Evolutionary conservation across 2,329 filamentous ascomycete species (phyloP).

Genomic region (Pseudocercospora pini-densiflorae): DNA sequence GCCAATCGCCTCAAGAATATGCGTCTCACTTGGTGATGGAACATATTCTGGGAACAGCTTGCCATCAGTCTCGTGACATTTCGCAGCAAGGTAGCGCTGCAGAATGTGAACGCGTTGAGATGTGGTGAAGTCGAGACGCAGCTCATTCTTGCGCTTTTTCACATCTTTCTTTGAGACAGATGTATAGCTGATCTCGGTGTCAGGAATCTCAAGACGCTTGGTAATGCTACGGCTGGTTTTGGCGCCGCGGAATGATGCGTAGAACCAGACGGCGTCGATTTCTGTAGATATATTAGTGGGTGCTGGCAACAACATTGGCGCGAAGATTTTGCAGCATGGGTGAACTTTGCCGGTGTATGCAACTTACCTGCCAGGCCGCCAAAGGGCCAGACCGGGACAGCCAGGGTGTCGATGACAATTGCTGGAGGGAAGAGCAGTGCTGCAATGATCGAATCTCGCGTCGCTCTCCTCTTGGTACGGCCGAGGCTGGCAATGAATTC

Average conservation of each 20-base stretch:
- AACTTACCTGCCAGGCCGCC: constrained; percentile 38
- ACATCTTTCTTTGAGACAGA: constrained; percentile 6
- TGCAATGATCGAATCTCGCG: constrained; percentile 49
- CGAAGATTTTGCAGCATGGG: too few species aligned
- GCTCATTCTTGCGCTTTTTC: constrained; percentile 37
- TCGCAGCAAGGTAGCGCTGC: constrained; percentile 45
- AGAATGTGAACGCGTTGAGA: constrained; percentile 44
- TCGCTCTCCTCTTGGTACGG: constrained; percentile 48
- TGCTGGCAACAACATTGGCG: background rate
- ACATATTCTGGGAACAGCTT: constrained; percentile 42
- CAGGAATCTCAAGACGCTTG: constrained; percentile 40
- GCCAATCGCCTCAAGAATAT: constrained; percentile 49
- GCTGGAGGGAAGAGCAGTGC: constrained; percentile 48
- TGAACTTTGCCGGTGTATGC: background rate
- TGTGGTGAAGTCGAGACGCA: constrained; percentile 44
- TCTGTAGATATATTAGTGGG: constrained; percentile 32
- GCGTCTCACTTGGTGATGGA: constrained; percentile 43
- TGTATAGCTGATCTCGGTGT: constrained; percentile 5
- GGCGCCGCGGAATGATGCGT: constrained; percentile 52
- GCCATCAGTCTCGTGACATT: constrained; percentile 44
- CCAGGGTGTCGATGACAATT: constrained; percentile 41
- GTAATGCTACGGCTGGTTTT: constrained; percentile 47
- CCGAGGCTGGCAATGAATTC: constrained; percentile 50
- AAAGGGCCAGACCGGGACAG: constrained; percentile 44
- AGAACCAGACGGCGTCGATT: constrained; percentile 43